Percentiles rank a stretch among this genome's conserved stretches.
phyloP scores from a whole-genome alignment of 331 rosid species.

The Acacia pycnantha region DNA sequence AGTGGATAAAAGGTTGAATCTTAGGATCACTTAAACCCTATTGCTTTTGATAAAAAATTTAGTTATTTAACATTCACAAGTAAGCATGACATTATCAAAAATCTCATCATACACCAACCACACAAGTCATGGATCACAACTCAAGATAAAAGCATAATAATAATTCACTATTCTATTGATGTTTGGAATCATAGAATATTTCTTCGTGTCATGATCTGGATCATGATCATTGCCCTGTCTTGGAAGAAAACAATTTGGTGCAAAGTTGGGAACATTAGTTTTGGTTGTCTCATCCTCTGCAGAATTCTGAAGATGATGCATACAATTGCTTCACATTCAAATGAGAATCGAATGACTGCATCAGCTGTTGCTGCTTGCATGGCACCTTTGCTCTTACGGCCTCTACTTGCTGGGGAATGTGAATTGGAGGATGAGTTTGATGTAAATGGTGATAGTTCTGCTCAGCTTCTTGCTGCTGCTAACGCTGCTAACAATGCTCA shows the following conservation, averaged over 20 bases:
- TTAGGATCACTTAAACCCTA: neutral
- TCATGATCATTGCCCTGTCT: neutral
- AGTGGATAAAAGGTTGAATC: neutral
- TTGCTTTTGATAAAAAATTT: neutral
- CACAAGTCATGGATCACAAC: neutral
- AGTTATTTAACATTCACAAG: neutral
- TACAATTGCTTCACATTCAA: conserved; percentile 72
- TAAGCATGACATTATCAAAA: neutral
- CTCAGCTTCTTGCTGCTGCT: conserved; percentile 99
- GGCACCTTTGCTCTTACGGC: conserved; percentile 98
- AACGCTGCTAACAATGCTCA: conserved; percentile 99
- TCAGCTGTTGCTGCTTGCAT: conserved; percentile 99
- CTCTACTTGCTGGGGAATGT: conserved; percentile 95
- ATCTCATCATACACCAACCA: neutral
- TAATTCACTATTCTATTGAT: neutral
- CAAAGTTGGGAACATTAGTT: neutral
- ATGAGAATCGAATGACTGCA: conserved; percentile 91
- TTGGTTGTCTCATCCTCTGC: conserved; percentile 17
- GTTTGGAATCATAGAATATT: neutral
- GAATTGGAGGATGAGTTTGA: conserved; percentile 96
- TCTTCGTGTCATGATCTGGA: neutral
- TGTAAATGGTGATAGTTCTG: conserved; percentile 84
- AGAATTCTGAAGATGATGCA: conserved; percentile 99
- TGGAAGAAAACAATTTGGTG: neutral
- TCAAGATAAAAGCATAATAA: neutral